Evolutionary conservation across 768 basidiomycete genomes (phyloP), one percentile per base, ranked within the genome.

Genomic region (Lepiota subincarnata): DNA sequence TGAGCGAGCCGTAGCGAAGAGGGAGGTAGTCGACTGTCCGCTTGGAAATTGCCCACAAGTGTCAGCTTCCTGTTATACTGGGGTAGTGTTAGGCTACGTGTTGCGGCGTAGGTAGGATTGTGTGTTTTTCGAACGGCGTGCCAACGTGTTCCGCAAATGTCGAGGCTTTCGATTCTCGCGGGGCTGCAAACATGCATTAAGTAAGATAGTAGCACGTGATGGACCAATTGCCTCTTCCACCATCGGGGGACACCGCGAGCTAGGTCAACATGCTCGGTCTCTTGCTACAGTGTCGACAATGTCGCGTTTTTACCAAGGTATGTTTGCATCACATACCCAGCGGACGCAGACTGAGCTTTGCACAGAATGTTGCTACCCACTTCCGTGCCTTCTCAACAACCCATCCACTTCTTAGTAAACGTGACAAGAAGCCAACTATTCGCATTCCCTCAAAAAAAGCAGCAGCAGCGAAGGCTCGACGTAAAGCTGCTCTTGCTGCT

Each of bases 361-460:
- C 10, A 10, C 24, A 47, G 63, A 60, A 56, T 39, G 47, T 42
- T 42, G 31, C 55, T 22, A 12, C 45, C 43, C n/a, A 53, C n/a
- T n/a, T 41, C 26, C 53, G 53, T n/a, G 16, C 53, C 24, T 87
- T 89, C 63, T 80, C 79, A 22, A 78, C 78, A 2, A 82, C 72
- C 19, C 69, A 68, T 43, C 63, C 68, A 57, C 61, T 75, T 24
- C 69, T 59, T 40, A 62, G 81, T 37, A 79, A 77, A 56, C 74
- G 76, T 51, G 72, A 77, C 50, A 80, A 80, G 65, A 62, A 64
- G 45, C 60, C 70, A 14, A 82, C 79, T 63, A 75, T 81, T 42
- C 75, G 79, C 2, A 66, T 75, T n/a, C 82, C 80, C 13, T 83
- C 84, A 12, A 91, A 90, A 70, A 85, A 85, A 62, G 81, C 84